These are phyloP conservation scores for Achaetomiella virescens DNA, from an alignment of 495 filamentous ascomycete genomes.

Conservation along the genomic window DNA sequence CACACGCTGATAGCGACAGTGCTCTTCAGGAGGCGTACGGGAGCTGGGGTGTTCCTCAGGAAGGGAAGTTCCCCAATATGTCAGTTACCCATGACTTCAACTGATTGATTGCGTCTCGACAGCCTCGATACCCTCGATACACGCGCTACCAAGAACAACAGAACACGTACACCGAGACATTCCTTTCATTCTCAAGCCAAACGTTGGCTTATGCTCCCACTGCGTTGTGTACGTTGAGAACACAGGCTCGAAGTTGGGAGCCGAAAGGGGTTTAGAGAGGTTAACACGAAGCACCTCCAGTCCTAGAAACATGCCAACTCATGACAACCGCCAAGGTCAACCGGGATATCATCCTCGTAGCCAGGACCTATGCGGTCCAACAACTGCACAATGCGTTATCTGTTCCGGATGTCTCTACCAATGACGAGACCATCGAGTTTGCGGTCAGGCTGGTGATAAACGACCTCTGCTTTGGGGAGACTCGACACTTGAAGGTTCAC, in stretches of 20 bases:
- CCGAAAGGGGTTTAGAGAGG: not conserved
- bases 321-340: not conserved
- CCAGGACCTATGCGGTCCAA: conserved; percentile 1
- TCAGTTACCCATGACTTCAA: not conserved
- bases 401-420: not conserved
- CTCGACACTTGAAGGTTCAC: conserved; percentile 3
- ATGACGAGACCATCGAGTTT: conserved; percentile 7
- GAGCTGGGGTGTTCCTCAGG: not conserved
- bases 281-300: not conserved
- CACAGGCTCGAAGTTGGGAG: not conserved
- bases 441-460: conserved; percentile 5
- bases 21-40: not conserved
- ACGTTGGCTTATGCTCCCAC: no score
- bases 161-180: not conserved
- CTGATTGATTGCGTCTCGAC: not conserved
- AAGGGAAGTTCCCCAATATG: no score
- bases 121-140: not conserved
- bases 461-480: conserved; percentile 15
- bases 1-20: not conserved
- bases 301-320: conserved; percentile 7
- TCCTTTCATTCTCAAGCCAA: not conserved
- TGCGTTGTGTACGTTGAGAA: not conserved
- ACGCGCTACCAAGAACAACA: not conserved
- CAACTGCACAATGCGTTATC: not conserved
- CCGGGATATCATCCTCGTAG: not conserved